phyloP scores from a whole-genome alignment of 192 early-diverging fungal species.

The Kickxella alabastrina region DNA sequence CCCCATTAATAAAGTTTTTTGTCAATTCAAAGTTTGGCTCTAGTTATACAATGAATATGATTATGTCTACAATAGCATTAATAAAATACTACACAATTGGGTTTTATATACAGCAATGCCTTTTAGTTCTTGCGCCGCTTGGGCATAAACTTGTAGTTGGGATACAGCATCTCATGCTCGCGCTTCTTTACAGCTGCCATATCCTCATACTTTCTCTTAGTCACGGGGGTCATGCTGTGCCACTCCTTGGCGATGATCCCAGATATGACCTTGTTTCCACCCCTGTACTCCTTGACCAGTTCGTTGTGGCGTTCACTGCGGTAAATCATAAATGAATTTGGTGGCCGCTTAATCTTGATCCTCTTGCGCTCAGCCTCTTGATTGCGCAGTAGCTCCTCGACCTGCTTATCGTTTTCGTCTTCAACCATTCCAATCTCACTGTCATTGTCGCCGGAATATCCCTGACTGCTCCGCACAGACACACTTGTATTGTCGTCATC shows the following conservation, averaged over 20 bases:
- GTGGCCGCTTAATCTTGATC: slow-evolving; percentile 49
- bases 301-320: slow-evolving; percentile 46
- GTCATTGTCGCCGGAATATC: neutral
- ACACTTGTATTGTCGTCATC: slow-evolving; percentile 2
- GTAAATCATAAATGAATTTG: slow-evolving; percentile 51
- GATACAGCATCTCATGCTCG: slow-evolving; percentile 47
- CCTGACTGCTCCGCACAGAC: neutral
- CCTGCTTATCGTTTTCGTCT: slow-evolving; percentile 4
- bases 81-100: neutral
- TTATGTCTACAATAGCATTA: no score
- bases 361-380: slow-evolving; percentile 27
- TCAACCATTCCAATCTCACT: neutral
- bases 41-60: no score
- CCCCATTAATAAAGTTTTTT: no score
- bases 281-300: slow-evolving; percentile 35
- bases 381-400: slow-evolving; percentile 1
- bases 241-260: slow-evolving; percentile 44
- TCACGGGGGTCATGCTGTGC: slow-evolving; percentile 27
- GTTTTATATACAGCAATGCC: no score
- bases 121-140: slow-evolving; percentile 28
- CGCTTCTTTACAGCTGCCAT: slow-evolving; percentile 42
- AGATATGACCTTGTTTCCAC: slow-evolving; percentile 50
- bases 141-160: slow-evolving; percentile 51
- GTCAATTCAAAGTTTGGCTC: no score
- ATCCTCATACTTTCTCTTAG: slow-evolving; percentile 33